These are phyloP conservation scores for Pleurotus salmoneostramineus DNA, from an alignment of 768 basidiomycete species.

Conservation along the genomic window DNA sequence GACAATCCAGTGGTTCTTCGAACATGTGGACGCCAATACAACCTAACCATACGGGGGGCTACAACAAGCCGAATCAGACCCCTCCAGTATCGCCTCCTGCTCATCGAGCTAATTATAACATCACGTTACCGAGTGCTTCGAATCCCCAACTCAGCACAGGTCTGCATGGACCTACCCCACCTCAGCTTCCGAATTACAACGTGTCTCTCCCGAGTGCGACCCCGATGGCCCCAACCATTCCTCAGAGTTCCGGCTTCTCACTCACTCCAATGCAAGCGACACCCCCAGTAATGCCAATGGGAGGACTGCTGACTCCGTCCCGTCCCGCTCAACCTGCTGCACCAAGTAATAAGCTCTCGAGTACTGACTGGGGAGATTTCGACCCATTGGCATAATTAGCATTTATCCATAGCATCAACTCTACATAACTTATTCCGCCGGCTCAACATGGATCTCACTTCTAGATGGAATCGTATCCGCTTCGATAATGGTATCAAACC, in stretches of 20 bases:
- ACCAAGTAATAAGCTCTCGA: conserved; percentile 45
- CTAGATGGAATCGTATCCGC: conserved; percentile 42
- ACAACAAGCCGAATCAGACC: neutral
- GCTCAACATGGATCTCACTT: conserved; percentile 45
- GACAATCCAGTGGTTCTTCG: neutral
- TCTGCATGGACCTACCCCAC: neutral
- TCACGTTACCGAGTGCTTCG: conserved; percentile 17
- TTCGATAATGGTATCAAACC: conserved; percentile 50
- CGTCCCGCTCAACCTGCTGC: conserved; percentile 54
- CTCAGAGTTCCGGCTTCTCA: conserved; percentile 15
- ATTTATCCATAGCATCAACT: neutral
- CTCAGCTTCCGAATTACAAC: conserved; percentile 11
- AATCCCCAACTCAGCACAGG: conserved; percentile 8
- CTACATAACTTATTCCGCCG: conserved; percentile 16
- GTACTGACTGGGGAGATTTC: conserved; percentile 78
- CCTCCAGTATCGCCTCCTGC: conserved; percentile 12
- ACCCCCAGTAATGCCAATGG: conserved; percentile 26
- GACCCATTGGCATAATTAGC: conserved; percentile 59
- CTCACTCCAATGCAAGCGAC: conserved; percentile 17
- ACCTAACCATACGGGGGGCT: conserved; percentile 1
- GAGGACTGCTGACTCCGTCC: conserved; percentile 58
- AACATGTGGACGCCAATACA: neutral
- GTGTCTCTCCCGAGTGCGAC: conserved; percentile 14
- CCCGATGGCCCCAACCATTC: conserved; percentile 11
- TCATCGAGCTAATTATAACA: conserved; percentile 24